Conservation (phyloP, 495 filamentous ascomycete species). For the Annulohypoxylon maeteangense region DNA sequence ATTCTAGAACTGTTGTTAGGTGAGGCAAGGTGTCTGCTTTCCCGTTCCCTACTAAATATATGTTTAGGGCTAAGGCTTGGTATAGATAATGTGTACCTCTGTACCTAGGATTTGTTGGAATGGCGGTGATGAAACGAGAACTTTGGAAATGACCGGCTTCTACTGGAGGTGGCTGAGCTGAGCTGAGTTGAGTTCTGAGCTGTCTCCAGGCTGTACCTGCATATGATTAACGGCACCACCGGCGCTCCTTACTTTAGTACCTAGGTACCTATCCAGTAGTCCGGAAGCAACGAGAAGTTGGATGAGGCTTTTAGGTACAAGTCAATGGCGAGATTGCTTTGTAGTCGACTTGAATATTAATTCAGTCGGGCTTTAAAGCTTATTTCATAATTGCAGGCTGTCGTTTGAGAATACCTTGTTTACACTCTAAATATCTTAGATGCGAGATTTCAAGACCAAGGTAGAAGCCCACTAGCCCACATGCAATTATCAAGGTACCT, state of each 20-base stretch:
- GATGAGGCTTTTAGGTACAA: too few species aligned
- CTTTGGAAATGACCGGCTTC: not conserved
- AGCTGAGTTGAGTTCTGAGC: not conserved
- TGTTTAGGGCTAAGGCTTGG: not conserved
- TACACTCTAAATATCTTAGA: not conserved
- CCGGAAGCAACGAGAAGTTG: too few species aligned
- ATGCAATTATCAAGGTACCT: not conserved
- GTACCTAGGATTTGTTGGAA: not conserved
- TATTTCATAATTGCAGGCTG: not conserved
- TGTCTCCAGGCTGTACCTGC: constrained; percentile 15
- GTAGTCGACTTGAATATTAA: not conserved
- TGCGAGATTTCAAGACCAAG: not conserved
- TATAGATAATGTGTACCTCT: not conserved
- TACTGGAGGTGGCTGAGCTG: constrained; percentile 6
- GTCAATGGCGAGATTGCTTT: not conserved
- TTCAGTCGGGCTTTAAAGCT: not conserved
- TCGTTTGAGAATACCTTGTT: not conserved
- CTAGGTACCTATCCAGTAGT: too few species aligned
- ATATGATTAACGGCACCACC: not conserved
- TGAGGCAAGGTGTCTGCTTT: not conserved
- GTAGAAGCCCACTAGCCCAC: not conserved
- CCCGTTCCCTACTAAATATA: not conserved
- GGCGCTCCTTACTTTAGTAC: not conserved
- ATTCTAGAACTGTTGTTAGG: not conserved
- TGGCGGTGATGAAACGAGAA: not conserved